Evolutionary conservation across 2,329 filamentous ascomycete genomes (phyloP).

Genomic region (Basipetospora chlamydospora): DNA sequence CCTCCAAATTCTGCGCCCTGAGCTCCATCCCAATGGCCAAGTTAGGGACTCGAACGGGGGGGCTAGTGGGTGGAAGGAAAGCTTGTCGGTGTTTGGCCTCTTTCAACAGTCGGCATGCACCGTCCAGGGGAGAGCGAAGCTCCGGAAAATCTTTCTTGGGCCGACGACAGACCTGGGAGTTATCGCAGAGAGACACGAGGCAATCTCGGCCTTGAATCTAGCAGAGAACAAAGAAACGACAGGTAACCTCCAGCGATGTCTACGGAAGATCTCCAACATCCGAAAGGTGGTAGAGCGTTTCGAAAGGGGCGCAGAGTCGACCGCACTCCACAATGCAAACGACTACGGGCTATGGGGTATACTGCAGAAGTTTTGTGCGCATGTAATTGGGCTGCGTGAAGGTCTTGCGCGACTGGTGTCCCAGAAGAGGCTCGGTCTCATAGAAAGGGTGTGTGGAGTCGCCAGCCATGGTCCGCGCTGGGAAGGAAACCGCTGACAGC

Average conservation of each 20-base stretch:
- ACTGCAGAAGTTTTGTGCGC: slow-evolving; percentile 7
- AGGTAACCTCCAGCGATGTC: slow-evolving; percentile 38
- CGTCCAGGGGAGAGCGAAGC: slow-evolving; percentile 56
- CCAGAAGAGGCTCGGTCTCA: too few species aligned
- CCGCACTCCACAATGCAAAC: slow-evolving; percentile 33
- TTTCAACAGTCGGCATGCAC: slow-evolving; percentile 65
- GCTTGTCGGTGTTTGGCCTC: slow-evolving; percentile 68
- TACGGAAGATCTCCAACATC: slow-evolving; percentile 67
- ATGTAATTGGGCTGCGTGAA: slow-evolving; percentile 5
- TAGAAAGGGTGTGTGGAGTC: neutral
- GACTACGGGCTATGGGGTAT: slow-evolving; percentile 29
- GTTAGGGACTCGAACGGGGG: slow-evolving; percentile 15
- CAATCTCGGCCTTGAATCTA: slow-evolving; percentile 51
- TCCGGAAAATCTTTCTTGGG: slow-evolving; percentile 71
- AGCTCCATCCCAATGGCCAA: slow-evolving; percentile 70
- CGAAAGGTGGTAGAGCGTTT: slow-evolving; percentile 53
- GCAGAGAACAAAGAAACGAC: slow-evolving; percentile 50
- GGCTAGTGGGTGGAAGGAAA: slow-evolving; percentile 53
- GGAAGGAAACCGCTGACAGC: too few species aligned
- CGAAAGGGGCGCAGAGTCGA: slow-evolving; percentile 57
- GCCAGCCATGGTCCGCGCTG: neutral
- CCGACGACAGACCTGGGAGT: slow-evolving; percentile 54
- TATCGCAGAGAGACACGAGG: slow-evolving; percentile 58
- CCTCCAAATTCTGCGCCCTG: slow-evolving; percentile 71
- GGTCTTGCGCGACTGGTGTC: neutral